These are phyloP conservation scores for Botrytis cinerea DNA, from an alignment of 2,329 filamentous ascomycete species.

Conservation along the genomic window DNA sequence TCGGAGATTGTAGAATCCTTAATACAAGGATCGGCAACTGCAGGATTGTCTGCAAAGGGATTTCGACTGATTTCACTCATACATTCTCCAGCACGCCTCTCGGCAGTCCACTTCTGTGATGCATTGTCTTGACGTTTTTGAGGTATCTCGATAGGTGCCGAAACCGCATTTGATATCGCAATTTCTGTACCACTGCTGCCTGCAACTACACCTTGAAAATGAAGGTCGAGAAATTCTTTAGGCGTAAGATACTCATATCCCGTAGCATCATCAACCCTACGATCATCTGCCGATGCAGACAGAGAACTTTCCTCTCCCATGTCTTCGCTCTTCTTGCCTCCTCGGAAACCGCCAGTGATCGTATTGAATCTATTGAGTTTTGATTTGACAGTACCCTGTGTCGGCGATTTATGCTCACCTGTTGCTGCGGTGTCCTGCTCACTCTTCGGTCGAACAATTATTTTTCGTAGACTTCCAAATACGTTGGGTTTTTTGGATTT, in stretches of 20 bases:
- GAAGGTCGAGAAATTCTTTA: neutral
- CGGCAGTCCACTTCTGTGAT: neutral
- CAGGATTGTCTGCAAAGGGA: neutral
- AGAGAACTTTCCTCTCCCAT: neutral
- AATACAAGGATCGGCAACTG: neutral
- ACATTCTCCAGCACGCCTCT: neutral
- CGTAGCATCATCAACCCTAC: constrained; percentile 4
- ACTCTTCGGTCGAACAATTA: constrained; percentile 11
- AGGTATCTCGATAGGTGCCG: constrained; percentile 12
- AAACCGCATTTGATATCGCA: neutral
- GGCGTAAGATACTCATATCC: constrained; percentile 1
- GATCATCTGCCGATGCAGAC: neutral
- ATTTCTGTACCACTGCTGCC: neutral
- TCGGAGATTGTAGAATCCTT: neutral
- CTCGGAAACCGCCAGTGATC: neutral
- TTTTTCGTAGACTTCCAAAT: constrained; percentile 12
- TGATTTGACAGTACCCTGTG: neutral
- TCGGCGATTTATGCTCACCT: neutral
- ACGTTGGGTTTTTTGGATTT: neutral
- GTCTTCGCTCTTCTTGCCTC: neutral
- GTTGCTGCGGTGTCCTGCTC: constrained; percentile 9
- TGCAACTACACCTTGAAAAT: neutral
- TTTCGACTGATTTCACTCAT: neutral
- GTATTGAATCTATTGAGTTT: neutral
- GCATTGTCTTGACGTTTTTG: neutral